These are phyloP conservation scores for Botrytis aclada DNA, from an alignment of 2,329 filamentous ascomycete genomes.

Conservation along the genomic window DNA sequence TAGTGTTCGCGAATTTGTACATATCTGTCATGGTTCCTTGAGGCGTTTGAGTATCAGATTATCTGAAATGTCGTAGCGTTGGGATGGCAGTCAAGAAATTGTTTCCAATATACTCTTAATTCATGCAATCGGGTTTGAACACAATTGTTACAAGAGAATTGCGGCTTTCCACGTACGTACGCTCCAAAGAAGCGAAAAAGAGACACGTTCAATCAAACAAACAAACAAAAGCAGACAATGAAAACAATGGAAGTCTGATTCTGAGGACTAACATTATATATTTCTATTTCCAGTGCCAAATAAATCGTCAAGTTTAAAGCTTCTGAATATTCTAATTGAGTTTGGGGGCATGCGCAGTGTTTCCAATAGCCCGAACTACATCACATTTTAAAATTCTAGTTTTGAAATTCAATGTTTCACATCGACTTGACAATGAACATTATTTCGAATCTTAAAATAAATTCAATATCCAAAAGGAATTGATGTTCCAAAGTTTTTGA, in stretches of 20 bases:
- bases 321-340: neutral
- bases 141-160: neutral
- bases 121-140: conserved; percentile 13
- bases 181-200: neutral
- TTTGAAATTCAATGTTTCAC: neutral
- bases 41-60: neutral
- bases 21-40: neutral
- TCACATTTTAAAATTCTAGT: neutral
- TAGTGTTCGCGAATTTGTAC: neutral
- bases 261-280: neutral
- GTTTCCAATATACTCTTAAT: conserved; percentile 5
- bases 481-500: neutral
- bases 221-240: neutral
- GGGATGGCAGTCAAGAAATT: neutral
- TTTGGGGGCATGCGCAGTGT: neutral
- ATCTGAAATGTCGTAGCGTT: conserved; percentile 4
- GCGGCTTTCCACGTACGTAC: neutral
- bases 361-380: neutral
- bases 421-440: neutral
- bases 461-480: neutral
- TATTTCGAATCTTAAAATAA: neutral
- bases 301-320: neutral
- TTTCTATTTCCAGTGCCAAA: neutral
- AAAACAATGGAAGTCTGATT: neutral
- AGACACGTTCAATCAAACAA: neutral